Percentiles rank a stretch among this genome's conserved stretches.
Evolutionary conservation across 2,329 filamentous ascomycete species (phyloP).

Genomic region (Ophiostoma sp.): DNA sequence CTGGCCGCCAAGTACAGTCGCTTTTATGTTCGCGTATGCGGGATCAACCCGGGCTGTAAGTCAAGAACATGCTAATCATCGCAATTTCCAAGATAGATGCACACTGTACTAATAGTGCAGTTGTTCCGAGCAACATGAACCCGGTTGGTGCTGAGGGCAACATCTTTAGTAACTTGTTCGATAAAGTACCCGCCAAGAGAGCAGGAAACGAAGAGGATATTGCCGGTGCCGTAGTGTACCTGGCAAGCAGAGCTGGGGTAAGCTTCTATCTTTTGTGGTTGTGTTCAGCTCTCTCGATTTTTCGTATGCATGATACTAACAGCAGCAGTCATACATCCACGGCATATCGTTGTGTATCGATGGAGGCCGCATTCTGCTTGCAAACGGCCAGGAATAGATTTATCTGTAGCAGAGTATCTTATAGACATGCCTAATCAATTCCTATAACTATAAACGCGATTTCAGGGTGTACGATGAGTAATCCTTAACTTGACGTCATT

Average conservation of each 20-base stretch:
- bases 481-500: too few species aligned
- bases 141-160: constrained; percentile 42
- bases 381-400: constrained; percentile 23
- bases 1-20: constrained; percentile 43
- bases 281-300: too few species aligned
- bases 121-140: constrained; percentile 66
- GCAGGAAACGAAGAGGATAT: constrained; percentile 56
- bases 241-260: constrained; percentile 31
- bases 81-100: not conserved
- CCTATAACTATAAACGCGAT: too few species aligned
- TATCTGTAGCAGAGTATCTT: not conserved
- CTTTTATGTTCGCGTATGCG: constrained; percentile 32
- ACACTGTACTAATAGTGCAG: constrained; percentile 25
- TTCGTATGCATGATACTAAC: not conserved
- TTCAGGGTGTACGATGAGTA: too few species aligned
- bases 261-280: not conserved
- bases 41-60: constrained; percentile 31
- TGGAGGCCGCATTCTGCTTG: constrained; percentile 23
- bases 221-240: constrained; percentile 51
- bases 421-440: too few species aligned
- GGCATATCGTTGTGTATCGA: constrained; percentile 25
- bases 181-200: constrained; percentile 41
- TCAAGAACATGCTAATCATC: not conserved
- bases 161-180: constrained; percentile 54
- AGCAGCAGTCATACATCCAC: constrained; percentile 18